phyloP scores from a whole-genome alignment of 2,329 filamentous ascomycete species.

The Claviceps sp. region DNA sequence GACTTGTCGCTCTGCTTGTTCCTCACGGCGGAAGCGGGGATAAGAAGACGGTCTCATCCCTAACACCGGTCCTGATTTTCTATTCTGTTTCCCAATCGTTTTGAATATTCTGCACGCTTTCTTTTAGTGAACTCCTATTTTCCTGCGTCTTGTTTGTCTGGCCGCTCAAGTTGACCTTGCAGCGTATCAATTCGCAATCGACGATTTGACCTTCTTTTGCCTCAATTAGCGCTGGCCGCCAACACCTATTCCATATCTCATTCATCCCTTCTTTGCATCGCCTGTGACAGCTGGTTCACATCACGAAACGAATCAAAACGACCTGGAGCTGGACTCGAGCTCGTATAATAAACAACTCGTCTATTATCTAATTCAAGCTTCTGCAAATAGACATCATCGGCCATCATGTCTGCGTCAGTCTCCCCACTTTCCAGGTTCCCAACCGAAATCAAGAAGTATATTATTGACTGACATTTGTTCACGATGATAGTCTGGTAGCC shows the following conservation, averaged over 20 bases:
- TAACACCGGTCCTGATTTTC: slow-evolving; percentile 12
- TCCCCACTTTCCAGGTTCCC: neutral
- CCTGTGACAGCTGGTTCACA: neutral
- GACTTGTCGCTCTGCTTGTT: neutral
- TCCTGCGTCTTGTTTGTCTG: neutral
- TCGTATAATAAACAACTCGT: neutral
- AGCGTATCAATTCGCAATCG: neutral
- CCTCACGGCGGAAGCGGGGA: slow-evolving; percentile 8
- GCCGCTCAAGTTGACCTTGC: slow-evolving; percentile 1
- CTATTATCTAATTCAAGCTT: neutral
- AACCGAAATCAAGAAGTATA: neutral
- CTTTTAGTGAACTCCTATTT: neutral
- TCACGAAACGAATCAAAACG: neutral
- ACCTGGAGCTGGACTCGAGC: slow-evolving; percentile 11
- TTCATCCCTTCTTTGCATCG: neutral
- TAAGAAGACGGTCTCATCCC: slow-evolving; percentile 18
- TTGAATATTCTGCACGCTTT: slow-evolving; percentile 5
- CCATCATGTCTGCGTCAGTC: slow-evolving; percentile 7
- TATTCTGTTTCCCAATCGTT: slow-evolving; percentile 13
- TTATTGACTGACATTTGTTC: neutral
- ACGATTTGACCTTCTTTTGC: neutral
- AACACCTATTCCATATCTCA: neutral
- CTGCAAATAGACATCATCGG: neutral
- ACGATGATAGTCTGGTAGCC: slow-evolving; percentile 40
- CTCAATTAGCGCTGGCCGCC: no score